Conservation (phyloP, 352 stramenopile genomes). For the Aphanomyces euteiches region DNA sequence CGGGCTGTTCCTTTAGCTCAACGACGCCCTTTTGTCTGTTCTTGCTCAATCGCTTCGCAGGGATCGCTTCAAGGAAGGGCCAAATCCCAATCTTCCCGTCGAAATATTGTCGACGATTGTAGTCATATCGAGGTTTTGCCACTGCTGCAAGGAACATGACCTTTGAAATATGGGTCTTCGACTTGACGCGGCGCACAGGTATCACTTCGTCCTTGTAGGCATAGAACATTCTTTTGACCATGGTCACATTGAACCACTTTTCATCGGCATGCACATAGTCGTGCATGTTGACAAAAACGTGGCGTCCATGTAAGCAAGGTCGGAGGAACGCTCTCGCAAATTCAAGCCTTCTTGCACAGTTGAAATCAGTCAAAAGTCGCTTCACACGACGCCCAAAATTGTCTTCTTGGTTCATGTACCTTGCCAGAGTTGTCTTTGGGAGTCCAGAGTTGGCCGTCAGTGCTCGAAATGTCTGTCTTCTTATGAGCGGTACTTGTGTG, state of each 20-base stretch:
- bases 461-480: no score
- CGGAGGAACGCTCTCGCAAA: no score
- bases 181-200: slow-evolving; percentile 11
- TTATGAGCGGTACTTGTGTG: no score
- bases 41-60: slow-evolving; percentile 29
- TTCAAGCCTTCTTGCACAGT: no score
- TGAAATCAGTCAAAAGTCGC: no score
- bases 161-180: slow-evolving; percentile 31
- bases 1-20: background rate
- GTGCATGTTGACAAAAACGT: slow-evolving; percentile 6
- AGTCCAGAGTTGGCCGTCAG: no score
- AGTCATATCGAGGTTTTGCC: slow-evolving; percentile 43
- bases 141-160: slow-evolving; percentile 49
- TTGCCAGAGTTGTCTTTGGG: no score
- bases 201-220: slow-evolving; percentile 2
- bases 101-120: no score
- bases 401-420: no score
- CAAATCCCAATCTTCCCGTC: slow-evolving; percentile 51
- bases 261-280: background rate
- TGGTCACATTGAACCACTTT: background rate
- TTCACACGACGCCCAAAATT: no score
- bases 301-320: background rate
- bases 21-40: slow-evolving; percentile 29
- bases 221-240: background rate
- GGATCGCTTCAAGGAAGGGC: slow-evolving; percentile 32